Evolutionary conservation across 2,329 filamentous ascomycete species (phyloP).

Genomic region (Chalaropsis ovoidea): DNA sequence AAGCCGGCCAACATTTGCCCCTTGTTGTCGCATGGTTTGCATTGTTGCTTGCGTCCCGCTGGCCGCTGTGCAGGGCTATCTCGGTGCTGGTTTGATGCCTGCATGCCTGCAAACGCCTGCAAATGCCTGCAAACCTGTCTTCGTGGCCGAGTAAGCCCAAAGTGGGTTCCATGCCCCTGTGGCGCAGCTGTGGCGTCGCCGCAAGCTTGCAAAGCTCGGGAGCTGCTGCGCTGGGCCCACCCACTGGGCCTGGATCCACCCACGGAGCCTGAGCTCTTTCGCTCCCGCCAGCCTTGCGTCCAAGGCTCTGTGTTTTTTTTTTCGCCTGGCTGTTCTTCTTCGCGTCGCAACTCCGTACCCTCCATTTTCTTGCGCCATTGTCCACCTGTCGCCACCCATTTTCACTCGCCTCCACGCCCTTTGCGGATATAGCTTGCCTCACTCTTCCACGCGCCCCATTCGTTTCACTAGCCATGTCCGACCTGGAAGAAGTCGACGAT

Average conservation of each 20-base stretch:
- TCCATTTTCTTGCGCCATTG: neutral
- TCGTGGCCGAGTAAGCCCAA: no score
- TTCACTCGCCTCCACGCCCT: neutral
- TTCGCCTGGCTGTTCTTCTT: conserved; percentile 5
- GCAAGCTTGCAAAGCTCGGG: neutral
- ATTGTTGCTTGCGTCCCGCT: no score
- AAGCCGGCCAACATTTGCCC: neutral
- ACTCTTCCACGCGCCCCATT: no score
- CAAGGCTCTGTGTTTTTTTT: conserved; percentile 23
- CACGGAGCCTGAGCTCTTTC: neutral
- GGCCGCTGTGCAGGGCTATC: no score
- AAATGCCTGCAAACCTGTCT: no score
- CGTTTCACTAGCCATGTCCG: conserved; percentile 38
- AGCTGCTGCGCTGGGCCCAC: neutral
- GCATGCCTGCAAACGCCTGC: no score
- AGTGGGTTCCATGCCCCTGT: neutral
- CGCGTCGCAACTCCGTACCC: conserved; percentile 20
- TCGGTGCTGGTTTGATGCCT: no score
- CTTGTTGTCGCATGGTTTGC: neutral
- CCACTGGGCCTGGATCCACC: neutral
- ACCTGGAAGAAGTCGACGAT: conserved; percentile 50
- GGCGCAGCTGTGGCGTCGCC: conserved; percentile 5
- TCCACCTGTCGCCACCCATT: neutral
- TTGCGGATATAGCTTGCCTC: no score
- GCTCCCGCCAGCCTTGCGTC: conserved; percentile 20